Base-by-base conservation (phyloP, 2,329 filamentous ascomycete species). In the Verticillium longisporum region DNA sequence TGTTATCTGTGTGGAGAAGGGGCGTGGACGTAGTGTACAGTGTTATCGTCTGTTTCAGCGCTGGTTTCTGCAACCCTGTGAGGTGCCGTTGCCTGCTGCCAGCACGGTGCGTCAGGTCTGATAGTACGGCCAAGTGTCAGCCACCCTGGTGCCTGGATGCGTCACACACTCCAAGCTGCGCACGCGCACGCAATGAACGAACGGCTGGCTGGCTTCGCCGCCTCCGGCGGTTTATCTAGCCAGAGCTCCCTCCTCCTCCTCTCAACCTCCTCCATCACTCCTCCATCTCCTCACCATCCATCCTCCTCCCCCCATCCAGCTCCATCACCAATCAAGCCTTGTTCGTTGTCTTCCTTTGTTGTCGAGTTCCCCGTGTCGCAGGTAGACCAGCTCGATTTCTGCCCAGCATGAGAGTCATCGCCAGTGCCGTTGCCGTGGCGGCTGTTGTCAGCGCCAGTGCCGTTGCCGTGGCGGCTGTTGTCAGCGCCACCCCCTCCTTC, bases 401-500 rank as follows among this genome's bases (percentile, higher is more conserved):
- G 71, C 75, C 70, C 75, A 85, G 78, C 73, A 97, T 97, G 91
- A 92, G 87, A 57, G 54, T 61, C 81, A 86, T 88, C 80, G 77
- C 90, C 76, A 73, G 92, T 79, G 83, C 86, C 75, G 84, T 92
- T 73, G 88, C 91, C 68, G 78, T 94, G 75, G 82, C 85, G 84
- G 82, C 86, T 83, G 80, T 89, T 75, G 89, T 88, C 69, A 83
- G 84, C 80, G 77, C 90, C 76, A 73, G 92, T 79, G 83, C 86
- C 75, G 84, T 92, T 73, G 88, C 91, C 68, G 78, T 94, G 75
- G 82, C 85, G 84, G 82, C 86, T 83, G 80, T 89, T 75, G 89
- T 88, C 69, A 83, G 84, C 64, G 90, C 91, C 67, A 92, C 92
- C 67, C 91, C 93, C 70, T 83, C 91, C 60, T 83, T 93, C 76